These are phyloP conservation scores for Hypoxylon sp. DNA, from an alignment of 2,329 filamentous ascomycete genomes.

Conservation along the genomic window DNA sequence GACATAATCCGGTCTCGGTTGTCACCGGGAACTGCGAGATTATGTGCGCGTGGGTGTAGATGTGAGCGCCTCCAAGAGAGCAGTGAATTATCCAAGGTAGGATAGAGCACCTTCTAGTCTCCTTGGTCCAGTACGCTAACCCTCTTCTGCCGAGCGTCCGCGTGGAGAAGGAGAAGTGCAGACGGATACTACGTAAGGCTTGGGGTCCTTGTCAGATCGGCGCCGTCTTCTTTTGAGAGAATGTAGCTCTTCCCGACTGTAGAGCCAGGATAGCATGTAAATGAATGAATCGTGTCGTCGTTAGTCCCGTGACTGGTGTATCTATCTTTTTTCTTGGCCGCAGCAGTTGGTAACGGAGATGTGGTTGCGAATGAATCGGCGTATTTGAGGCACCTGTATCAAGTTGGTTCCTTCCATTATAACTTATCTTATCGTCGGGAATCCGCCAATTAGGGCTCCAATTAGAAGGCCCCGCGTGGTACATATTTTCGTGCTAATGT, in stretches of 20 bases:
- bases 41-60: constrained; percentile 8
- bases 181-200: constrained; percentile 32
- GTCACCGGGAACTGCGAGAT: constrained; percentile 13
- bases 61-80: constrained; percentile 8
- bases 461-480: constrained; percentile 8
- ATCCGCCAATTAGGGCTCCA: neutral
- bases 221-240: constrained; percentile 4
- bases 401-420: neutral
- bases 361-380: neutral
- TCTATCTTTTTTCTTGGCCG: neutral
- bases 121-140: constrained; percentile 13
- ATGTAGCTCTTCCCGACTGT: constrained; percentile 8
- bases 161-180: constrained; percentile 13
- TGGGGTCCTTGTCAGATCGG: constrained; percentile 27
- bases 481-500: constrained; percentile 9
- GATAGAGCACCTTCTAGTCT: constrained; percentile 3
- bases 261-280: neutral
- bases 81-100: neutral
- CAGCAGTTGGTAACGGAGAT: constrained; percentile 1
- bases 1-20: constrained; percentile 57
- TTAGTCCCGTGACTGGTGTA: neutral
- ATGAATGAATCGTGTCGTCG: constrained; percentile 1
- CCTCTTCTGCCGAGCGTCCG: constrained; percentile 12
- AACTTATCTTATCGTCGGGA: constrained; percentile 8
- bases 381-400: neutral